Base-by-base conservation (phyloP, 345 rosid species). In the Adansonia digitata region DNA sequence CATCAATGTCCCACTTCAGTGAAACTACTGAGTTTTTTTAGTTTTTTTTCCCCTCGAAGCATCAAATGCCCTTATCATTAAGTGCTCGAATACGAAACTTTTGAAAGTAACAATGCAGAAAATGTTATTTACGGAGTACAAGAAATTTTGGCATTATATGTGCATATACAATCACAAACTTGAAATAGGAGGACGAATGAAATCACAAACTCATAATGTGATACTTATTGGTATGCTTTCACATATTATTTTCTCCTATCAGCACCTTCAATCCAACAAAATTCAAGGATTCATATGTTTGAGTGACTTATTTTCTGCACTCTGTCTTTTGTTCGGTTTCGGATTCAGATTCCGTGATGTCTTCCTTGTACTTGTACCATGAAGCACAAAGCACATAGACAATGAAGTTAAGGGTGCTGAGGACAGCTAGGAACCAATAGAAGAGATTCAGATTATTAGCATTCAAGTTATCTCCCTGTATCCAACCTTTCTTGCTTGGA, bases 381-480 rank as follows among this genome's bases (percentile, higher is more conserved):
- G 68, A 75, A n/a, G 91, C 86, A 11, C 77, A 77, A 7, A 55
- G 68, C 49, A 82, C 55, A 57, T 81, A 85, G 59, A 60, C 29
- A 1, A 62, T 43, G 7, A 87, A 82, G 71, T 87, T 85, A 20
- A 87, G 69, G 37, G 43, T 18, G 24, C 87, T 82, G 9, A 83
- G 78, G 22, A 80, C 69, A n/a, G 88, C 87, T 43, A 83, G 66
- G 73, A 84, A 83, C 85, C 85, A 87, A 51, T 83, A 87, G 79
- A 85, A 87, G 14, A 83, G 78, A 65, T 87, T 66, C 26, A 79
- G 69, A 51, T 85, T 83, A 77, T 79, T 73, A 57, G 67, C 15
- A 73, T 84, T 78, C 11, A 84, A 46, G 67, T 80, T 22, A 1
- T 0, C 5, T n/a, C 85, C 85, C 27, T 84, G 61, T 4, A 85